Evolutionary conservation across 176 grass and related monocot genomes (phyloP), one percentile per base, ranked within the genome.

Genomic region (Avena insularis): DNA sequence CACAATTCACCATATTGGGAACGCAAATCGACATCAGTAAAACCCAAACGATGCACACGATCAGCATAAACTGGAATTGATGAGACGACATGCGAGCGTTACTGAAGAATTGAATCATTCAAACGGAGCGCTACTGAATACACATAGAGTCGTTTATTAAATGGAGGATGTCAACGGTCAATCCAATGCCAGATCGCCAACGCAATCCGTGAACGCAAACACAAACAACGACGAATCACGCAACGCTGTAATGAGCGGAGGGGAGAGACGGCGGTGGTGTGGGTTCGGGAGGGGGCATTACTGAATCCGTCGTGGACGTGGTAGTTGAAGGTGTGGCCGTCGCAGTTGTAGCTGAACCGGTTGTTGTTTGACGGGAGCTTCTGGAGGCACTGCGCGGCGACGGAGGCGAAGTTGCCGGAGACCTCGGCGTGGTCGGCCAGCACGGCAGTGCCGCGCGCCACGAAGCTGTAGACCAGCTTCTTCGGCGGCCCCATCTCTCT

Each of bases 241-340:
- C 2, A 8, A 29, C 5, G 70, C 16, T 45, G 36, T 25, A 27
- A 16, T 23, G 71, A 14, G 15, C 31, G 8, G 35, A 72, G 5
- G 20, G 29, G 51, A 78, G 40, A 49, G 59, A 21, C 16, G 8
- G 11, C 8, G 45, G 58, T 14, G 9, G 56, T 17, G 56, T 19
- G 15, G 14, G 49, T 2, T 8, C 1, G 57, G 33, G 69, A 2
- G 0, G 5, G 64, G 23, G 75, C 46, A 70, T 93, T 85, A 93
- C 90, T 94, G 76, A 92, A 96, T 90, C 94, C 92, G 15, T 96
- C 88, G 19, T 96, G 87, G 15, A 96, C 83, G 20, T 92, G 92
- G 86, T 96, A 96, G 87, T 94, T 94, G 85, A 96, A 96, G 20
- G 90, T 96, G 76, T 96, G 92, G 2, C 88, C 88, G 8, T 96